phyloP scores from a whole-genome alignment of 2,329 filamentous ascomycete species.

The Fusarium chaquense region DNA sequence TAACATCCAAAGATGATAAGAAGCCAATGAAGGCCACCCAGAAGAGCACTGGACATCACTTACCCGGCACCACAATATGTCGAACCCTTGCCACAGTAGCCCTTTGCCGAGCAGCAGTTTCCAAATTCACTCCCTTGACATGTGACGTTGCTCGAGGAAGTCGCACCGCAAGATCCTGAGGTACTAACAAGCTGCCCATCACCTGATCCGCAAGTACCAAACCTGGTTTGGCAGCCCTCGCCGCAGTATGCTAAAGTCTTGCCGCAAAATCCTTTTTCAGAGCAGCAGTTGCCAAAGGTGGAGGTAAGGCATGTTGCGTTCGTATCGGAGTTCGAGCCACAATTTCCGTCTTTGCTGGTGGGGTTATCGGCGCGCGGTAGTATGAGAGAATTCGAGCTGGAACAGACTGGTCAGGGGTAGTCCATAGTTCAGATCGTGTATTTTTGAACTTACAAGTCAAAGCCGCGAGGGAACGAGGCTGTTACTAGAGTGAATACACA shows the following conservation, averaged over 20 bases:
- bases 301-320: conserved; percentile 29
- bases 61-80: conserved; percentile 8
- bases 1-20: rapidly evolving
- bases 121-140: conserved; percentile 7
- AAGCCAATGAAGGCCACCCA: rapidly evolving
- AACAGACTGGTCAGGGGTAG: neutral
- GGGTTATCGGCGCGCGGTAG: conserved; percentile 12
- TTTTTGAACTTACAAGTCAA: neutral
- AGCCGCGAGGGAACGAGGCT: neutral
- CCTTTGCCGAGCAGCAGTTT: conserved; percentile 3
- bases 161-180: conserved; percentile 6
- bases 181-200: conserved; percentile 13
- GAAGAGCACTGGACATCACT: neutral
- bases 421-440: neutral
- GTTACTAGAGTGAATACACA: neutral
- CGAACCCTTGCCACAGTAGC: conserved; percentile 1
- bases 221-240: conserved; percentile 13
- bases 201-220: conserved; percentile 5
- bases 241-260: conserved; percentile 21
- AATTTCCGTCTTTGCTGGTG: conserved; percentile 23
- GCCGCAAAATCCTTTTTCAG: conserved; percentile 14
- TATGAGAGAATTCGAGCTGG: conserved; percentile 10
- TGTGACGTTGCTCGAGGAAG: conserved; percentile 2
- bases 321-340: conserved; percentile 18
- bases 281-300: conserved; percentile 22